Base-by-base conservation (phyloP, 306 rosid genomes). In the Vigna reflexopilosa region DNA sequence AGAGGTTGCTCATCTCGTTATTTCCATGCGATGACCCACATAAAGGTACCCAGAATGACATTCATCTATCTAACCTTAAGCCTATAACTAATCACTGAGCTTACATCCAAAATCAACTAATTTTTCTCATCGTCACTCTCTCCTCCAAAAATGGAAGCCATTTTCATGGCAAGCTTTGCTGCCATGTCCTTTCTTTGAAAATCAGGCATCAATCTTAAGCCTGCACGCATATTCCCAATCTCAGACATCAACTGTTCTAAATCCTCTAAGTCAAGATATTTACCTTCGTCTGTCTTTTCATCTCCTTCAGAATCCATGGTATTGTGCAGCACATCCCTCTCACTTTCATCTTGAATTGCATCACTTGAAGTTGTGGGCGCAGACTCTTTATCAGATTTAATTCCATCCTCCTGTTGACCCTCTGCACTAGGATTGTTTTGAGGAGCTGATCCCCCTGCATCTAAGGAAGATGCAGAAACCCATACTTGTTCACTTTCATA, bases 171-270 rank as follows among this genome's bases (percentile, higher is more conserved):
- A 26, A 92, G 70, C 73, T 94, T 90, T 55, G 96, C 97, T 4
- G 96, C 97, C 96, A 85, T 94, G 77, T 92, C 96, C 81, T 89
- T 80, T 81, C 96, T 88, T 83, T 89, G 93, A 83, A 90, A 92
- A 86, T 92, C 98, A 11, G 97, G 97, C 96, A 94, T 92, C 84
- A 92, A 80, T 83, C 98, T 91, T 83, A 94, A 80, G 62, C 85
- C 88, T 20, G 77, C 82, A 9, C 96, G 97, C 91, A 87, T 82
- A 77, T 89, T 93, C 69, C 97, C 94, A 44, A 94, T 90, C 88
- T 90, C 96, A 16, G 96, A 90, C 98, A 91, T 90, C 87, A 94
- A 70, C 73, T 87, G 93, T 67, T 91, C 98, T 86, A 90, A 73
- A 87, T 89, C 96, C 83, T 94, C 98, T 7, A 91, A 67, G 32